Conservation (phyloP, 2,329 filamentous ascomycete species). For the Pseudogymnoascus sp. region DNA sequence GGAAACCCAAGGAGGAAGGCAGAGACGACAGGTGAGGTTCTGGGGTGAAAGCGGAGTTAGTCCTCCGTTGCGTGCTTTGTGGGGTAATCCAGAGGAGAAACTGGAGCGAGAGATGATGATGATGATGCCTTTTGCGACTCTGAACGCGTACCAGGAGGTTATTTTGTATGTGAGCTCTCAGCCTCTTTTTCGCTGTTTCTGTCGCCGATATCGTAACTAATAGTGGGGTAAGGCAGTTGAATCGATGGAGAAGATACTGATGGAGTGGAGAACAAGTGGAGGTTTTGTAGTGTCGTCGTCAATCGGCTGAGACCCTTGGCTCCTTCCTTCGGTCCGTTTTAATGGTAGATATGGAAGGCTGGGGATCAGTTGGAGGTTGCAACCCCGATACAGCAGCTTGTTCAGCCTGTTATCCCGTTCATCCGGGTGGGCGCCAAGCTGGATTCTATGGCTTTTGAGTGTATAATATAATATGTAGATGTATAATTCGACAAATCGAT, state of each 20-base stretch:
- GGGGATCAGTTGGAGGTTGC: not conserved
- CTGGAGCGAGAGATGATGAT: not conserved
- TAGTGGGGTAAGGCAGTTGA: constrained; percentile 1
- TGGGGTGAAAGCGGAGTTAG: not conserved
- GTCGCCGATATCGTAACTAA: constrained; percentile 2
- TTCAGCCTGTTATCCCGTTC: not conserved
- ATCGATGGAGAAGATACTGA: not conserved
- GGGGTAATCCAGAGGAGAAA: not conserved
- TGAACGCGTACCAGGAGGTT: not conserved
- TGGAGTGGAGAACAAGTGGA: constrained; percentile 3
- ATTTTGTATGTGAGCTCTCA: constrained; percentile 1
- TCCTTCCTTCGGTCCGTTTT: not conserved
- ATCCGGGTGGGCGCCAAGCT: not conserved
- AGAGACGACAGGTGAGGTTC: not conserved
- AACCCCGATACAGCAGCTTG: not conserved
- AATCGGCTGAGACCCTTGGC: not conserved
- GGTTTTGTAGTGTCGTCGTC: constrained; percentile 2
- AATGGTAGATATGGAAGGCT: not conserved
- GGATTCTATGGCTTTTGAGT: not conserved
- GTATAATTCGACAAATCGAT: constrained; percentile 2
- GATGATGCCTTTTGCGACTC: not conserved
- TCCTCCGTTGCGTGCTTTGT: not conserved
- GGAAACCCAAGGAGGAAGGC: constrained; percentile 2
- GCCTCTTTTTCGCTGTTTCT: not conserved
- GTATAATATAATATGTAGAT: not conserved